Evolutionary conservation across 371 early-diverging fungal species (phyloP).

Genomic region (Blastocladiella emersonii): DNA sequence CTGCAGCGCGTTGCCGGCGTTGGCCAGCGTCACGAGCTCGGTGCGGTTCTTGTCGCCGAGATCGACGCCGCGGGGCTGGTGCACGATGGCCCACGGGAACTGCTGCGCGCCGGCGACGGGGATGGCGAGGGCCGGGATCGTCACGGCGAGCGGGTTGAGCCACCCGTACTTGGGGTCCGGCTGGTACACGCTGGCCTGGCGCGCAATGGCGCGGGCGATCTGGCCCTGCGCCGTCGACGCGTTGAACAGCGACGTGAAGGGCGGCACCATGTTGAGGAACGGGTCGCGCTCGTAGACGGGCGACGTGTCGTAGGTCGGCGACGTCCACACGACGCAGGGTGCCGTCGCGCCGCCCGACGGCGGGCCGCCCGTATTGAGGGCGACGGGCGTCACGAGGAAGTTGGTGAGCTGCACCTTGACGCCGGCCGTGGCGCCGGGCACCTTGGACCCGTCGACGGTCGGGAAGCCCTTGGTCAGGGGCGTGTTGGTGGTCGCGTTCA

Average conservation of each 20-base stretch:
- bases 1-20: neutral
- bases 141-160: constrained; percentile 14
- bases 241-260: neutral
- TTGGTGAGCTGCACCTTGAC: constrained; percentile 20
- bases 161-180: constrained; percentile 30
- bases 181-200: constrained; percentile 14
- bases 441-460: constrained; percentile 11
- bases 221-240: neutral
- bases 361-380: constrained; percentile 10
- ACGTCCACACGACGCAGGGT: neutral
- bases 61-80: constrained; percentile 18
- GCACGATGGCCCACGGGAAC: constrained; percentile 19
- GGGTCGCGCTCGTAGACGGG: neutral
- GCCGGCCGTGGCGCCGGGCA: constrained; percentile 15
- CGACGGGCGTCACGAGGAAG: constrained; percentile 10
- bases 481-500: constrained; percentile 7
- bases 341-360: constrained; percentile 18
- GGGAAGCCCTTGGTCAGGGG: constrained; percentile 6
- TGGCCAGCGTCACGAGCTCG: neutral
- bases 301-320: neutral
- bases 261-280: neutral
- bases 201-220: neutral
- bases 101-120: constrained; percentile 17
- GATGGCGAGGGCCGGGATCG: constrained; percentile 10
- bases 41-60: neutral